Evolutionary conservation across 768 basidiomycete genomes (phyloP).

Genomic region (Pluteus cervinus): DNA sequence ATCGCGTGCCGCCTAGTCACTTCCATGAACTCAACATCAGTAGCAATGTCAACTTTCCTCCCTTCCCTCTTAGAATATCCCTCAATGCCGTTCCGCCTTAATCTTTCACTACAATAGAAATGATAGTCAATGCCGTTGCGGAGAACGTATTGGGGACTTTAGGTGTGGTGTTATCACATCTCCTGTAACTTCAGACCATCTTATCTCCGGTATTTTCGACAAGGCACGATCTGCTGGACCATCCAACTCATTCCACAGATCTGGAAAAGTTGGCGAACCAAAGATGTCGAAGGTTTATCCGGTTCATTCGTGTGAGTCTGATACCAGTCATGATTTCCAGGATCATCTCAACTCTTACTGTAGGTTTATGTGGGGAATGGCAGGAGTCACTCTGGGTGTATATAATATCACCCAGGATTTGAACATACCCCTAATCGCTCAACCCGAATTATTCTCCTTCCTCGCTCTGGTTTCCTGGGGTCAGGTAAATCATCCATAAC

Average conservation of each 20-base stretch:
- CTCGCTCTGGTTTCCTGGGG: constrained; percentile 59
- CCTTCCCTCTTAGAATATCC: too few relatives aligned
- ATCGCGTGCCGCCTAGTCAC: too few relatives aligned
- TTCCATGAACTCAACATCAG: too few relatives aligned
- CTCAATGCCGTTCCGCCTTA: too few relatives aligned
- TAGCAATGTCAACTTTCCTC: too few relatives aligned
- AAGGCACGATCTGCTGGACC: constrained; percentile 64
- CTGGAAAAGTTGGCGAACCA: constrained; percentile 63
- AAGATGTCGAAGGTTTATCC: constrained; percentile 67
- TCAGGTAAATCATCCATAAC: constrained; percentile 39
- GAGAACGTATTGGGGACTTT: constrained; percentile 70
- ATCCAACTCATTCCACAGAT: constrained; percentile 66
- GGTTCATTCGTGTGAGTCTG: constrained; percentile 52
- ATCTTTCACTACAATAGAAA: too few relatives aligned
- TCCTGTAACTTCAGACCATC: background rate
- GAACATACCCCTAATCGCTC: constrained; percentile 67
- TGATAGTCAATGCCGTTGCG: constrained; percentile 43
- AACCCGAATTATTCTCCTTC: constrained; percentile 60
- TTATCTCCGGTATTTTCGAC: background rate
- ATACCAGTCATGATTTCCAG: too few relatives aligned
- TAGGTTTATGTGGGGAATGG: constrained; percentile 58
- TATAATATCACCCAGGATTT: constrained; percentile 61
- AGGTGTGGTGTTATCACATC: constrained; percentile 39
- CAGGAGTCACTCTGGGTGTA: constrained; percentile 57
- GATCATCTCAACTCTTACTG: too few relatives aligned